Conservation (phyloP, 331 rosid species). For the Prunus yedoensis region DNA sequence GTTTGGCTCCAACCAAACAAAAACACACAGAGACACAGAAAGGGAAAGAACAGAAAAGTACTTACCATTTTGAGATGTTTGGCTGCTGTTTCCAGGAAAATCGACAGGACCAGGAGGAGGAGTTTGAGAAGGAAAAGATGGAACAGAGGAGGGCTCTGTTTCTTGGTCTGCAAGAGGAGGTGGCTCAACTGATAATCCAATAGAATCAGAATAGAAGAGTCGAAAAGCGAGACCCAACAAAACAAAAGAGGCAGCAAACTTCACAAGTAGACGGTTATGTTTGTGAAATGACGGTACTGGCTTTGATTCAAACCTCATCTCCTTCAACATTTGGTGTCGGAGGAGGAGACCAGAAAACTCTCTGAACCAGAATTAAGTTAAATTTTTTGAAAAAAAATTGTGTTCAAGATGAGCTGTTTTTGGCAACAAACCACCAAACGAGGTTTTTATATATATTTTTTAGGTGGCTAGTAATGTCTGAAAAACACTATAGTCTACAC, state of each 20-base stretch:
- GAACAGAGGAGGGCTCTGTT: constrained; percentile 35
- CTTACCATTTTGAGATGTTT: constrained; percentile 41
- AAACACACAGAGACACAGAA: neutral
- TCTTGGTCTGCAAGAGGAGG: constrained; percentile 13
- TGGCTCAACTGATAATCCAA: constrained; percentile 34
- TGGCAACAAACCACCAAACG: constrained; percentile 21
- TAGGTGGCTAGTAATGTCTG: neutral
- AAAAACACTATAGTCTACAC: too few relatives aligned
- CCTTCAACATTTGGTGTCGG: constrained; percentile 44
- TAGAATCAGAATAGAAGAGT: constrained; percentile 55
- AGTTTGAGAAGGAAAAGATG: constrained; percentile 26
- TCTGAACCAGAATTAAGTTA: neutral
- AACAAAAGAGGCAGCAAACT: constrained; percentile 53
- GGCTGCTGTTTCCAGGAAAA: constrained; percentile 32
- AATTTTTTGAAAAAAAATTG: neutral
- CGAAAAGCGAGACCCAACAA: constrained; percentile 60
- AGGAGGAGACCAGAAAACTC: neutral
- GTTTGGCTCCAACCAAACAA: neutral
- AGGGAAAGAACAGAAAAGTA: neutral
- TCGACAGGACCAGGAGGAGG: constrained; percentile 27
- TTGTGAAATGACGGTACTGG: constrained; percentile 38
- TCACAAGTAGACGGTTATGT: constrained; percentile 42
- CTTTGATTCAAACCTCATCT: constrained; percentile 43
- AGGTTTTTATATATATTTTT: neutral
- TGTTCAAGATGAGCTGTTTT: constrained; percentile 5